phyloP scores from a whole-genome alignment of 305 asterid species.

The Fraxinus ornus region DNA sequence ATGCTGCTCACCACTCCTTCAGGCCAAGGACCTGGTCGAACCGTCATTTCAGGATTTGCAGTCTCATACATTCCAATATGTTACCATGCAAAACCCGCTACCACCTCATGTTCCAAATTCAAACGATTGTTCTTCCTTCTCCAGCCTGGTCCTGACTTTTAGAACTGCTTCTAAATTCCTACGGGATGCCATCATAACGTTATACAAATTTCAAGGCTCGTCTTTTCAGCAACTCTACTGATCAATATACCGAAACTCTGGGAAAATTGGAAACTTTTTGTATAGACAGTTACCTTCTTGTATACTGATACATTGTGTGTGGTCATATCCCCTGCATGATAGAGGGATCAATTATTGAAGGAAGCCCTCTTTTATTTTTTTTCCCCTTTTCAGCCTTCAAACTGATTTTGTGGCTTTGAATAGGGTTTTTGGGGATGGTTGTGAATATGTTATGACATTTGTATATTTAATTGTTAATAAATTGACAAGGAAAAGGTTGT shows the following conservation, averaged over 20 bases:
- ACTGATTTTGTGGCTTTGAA: not conserved
- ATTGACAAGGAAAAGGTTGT: not conserved
- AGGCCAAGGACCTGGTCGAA: not conserved
- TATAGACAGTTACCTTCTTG: not conserved
- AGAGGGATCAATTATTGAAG: not conserved
- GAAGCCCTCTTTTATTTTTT: not conserved
- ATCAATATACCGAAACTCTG: not conserved
- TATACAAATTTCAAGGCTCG: not conserved
- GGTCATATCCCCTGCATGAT: not conserved
- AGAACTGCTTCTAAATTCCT: not conserved
- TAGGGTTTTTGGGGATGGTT: conserved; percentile 5
- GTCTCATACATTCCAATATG: not conserved
- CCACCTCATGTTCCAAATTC: not conserved
- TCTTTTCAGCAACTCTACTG: not conserved
- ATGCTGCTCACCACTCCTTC: not conserved
- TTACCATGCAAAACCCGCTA: not conserved
- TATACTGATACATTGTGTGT: not conserved
- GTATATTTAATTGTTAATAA: not conserved
- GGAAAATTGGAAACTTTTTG: not conserved
- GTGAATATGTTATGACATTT: not conserved
- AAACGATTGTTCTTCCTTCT: not conserved
- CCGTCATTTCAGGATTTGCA: not conserved
- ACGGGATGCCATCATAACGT: not conserved
- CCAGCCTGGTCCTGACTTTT: not conserved
- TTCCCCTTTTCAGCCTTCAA: not conserved